Percentiles rank a stretch among this genome's conserved stretches.
Evolutionary conservation across 768 basidiomycete genomes (phyloP).

Genomic region (Naganishia kalamii): DNA sequence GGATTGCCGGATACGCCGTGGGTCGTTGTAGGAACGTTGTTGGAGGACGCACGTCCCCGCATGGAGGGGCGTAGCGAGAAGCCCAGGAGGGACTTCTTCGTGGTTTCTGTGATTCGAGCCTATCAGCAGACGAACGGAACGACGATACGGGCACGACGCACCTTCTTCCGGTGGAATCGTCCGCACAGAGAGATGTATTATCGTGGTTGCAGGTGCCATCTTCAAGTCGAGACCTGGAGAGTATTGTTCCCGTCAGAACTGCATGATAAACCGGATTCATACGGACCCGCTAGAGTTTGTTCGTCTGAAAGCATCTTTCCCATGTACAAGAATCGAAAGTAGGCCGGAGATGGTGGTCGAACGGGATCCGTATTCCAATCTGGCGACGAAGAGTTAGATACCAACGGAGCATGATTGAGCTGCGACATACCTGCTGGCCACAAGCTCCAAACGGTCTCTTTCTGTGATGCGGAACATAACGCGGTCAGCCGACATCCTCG

Average conservation of each 20-base stretch:
- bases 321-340: slow-evolving; percentile 22
- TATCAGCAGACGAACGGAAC: background rate
- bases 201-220: slow-evolving; percentile 4
- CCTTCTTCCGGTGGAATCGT: slow-evolving; percentile 14
- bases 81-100: background rate
- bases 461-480: slow-evolving; percentile 13
- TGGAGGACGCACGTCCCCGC: slow-evolving; percentile 3
- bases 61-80: slow-evolving; percentile 13
- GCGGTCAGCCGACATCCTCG: background rate
- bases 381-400: background rate
- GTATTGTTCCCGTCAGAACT: background rate
- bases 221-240: background rate
- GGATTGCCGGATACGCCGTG: background rate
- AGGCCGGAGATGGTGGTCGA: slow-evolving; percentile 18
- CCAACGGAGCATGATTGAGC: background rate
- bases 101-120: background rate
- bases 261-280: background rate
- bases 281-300: slow-evolving; percentile 18
- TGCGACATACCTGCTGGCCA: slow-evolving; percentile 34
- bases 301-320: slow-evolving; percentile 21
- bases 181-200: slow-evolving; percentile 13
- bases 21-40: background rate
- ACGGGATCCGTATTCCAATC: slow-evolving; percentile 22
- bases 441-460: slow-evolving; percentile 36
- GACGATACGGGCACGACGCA: background rate